phyloP scores from a whole-genome alignment of 352 stramenopile genomes.

The Phytophthora pseudosyringae region DNA sequence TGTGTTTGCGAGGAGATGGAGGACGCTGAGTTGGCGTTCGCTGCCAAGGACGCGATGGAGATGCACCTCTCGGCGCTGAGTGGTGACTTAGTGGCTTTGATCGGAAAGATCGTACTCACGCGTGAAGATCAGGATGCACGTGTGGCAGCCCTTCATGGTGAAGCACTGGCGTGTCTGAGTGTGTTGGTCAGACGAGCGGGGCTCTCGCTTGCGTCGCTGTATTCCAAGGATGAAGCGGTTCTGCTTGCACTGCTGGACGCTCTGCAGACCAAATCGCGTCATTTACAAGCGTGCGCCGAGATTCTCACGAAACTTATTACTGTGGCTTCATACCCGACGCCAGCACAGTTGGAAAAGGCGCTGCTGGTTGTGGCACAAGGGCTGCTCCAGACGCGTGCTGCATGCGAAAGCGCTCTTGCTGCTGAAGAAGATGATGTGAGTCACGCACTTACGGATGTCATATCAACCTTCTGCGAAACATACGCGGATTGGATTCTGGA shows the following conservation, averaged over 20 bases:
- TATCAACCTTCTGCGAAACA: constrained; percentile 74
- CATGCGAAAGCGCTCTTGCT: constrained; percentile 57
- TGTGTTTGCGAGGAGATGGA: constrained; percentile 77
- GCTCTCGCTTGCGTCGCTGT: constrained; percentile 60
- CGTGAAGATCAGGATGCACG: constrained; percentile 35
- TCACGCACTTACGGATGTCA: constrained; percentile 65
- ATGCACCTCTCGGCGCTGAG: constrained; percentile 54
- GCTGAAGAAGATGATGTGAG: constrained; percentile 61
- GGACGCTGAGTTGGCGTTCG: constrained; percentile 64
- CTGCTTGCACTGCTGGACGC: constrained; percentile 53
- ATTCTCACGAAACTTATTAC: constrained; percentile 68
- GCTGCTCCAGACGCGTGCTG: constrained; percentile 51
- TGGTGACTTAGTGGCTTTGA: constrained; percentile 47
- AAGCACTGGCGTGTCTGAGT: constrained; percentile 64
- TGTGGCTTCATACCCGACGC: constrained; percentile 61
- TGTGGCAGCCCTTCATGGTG: constrained; percentile 48
- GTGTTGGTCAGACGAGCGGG: constrained; percentile 66
- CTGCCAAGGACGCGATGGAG: constrained; percentile 71
- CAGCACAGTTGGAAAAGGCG: constrained; percentile 50
- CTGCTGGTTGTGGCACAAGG: constrained; percentile 49
- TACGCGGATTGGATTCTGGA: constrained; percentile 77
- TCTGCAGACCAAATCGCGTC: constrained; percentile 53
- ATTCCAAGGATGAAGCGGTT: constrained; percentile 45
- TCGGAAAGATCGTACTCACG: constrained; percentile 57
- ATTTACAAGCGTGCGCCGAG: constrained; percentile 55